Evolutionary conservation across 2,329 filamentous ascomycete genomes (phyloP), one percentile per base, ranked within the genome.

Genomic region (Scytalidium sp.): DNA sequence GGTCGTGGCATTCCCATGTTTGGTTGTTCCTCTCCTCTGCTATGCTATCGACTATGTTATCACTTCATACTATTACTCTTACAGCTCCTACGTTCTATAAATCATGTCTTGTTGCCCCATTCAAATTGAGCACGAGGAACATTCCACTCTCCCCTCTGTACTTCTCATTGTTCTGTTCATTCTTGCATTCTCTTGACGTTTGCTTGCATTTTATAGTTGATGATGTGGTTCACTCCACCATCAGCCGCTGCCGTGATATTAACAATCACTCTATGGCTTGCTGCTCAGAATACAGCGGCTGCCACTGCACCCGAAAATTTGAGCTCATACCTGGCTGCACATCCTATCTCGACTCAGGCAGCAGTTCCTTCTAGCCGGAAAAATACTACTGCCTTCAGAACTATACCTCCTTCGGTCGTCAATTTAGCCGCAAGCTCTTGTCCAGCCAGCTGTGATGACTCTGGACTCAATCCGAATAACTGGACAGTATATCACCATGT

Each of bases 401-500:
- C 17, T 22, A 23, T 43, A 15, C 10, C 4, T 22, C 8, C 17
- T 22, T 7, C 23, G 3, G 11, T 45, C 15, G 13, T 27, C 20
- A 13, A 27, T 7, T 27, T 7, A 40, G 40, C 45, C 15, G 4
- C 23, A 46, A 7, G 19, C 13, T 17, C 15, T 39, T 55, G 52
- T 49, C 52, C 50, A 21, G 39, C 44, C 43, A 21, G 7, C 21
- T 56, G 52, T 20, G 48, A 44, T 25, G 44, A 43, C 13, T 21
- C 32, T 15, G 50, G 48, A 10, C 27, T 22, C 7, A 46, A 50
- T 19, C 50, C 50, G 8, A 43, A 13, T n/a, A 51, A 52, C 15
- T 57, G 53, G 55, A 54, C 49, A 1, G 47, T 54, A 3, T 57
- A 57, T 40, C 40, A 52, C 42, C 41, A 43, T 23, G 41, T 56